Evolutionary conservation across 2,329 filamentous ascomycete species (phyloP).

Genomic region (Aureobasidium sp.): DNA sequence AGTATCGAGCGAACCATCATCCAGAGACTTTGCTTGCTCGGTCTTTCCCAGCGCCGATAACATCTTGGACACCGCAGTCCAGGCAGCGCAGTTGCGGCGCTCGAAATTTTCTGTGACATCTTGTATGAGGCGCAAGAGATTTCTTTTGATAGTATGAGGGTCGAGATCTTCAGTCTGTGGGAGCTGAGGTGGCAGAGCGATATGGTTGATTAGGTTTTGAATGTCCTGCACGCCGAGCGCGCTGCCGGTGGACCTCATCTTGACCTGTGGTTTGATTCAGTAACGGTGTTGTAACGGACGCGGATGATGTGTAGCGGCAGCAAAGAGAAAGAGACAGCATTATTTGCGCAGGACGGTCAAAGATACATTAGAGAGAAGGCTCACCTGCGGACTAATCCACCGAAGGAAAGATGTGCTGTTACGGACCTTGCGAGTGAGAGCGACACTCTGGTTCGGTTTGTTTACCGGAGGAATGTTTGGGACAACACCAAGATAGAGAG

Average conservation of each 20-base stretch:
- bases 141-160: neutral
- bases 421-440: neutral
- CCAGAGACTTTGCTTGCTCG: neutral
- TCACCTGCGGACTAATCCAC: too few species aligned
- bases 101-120: neutral
- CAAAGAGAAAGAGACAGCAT: neutral
- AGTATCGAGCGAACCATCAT: neutral
- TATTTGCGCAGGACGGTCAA: neutral
- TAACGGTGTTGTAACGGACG: too few species aligned
- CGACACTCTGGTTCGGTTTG: neutral
- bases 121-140: neutral
- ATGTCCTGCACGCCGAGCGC: constrained; percentile 3
- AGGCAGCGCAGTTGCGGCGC: neutral
- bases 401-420: neutral
- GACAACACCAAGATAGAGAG: neutral
- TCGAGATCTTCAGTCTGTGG: neutral
- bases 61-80: neutral
- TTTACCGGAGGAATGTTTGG: neutral
- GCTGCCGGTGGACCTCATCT: neutral
- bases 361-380: too few species aligned
- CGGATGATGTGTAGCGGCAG: neutral
- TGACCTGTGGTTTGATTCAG: neutral
- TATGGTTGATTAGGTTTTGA: constrained; percentile 5
- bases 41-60: neutral
- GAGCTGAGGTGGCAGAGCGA: constrained; percentile 13